Conservation (phyloP, 2,329 filamentous ascomycete species). For the Tolypocladium tundrense region DNA sequence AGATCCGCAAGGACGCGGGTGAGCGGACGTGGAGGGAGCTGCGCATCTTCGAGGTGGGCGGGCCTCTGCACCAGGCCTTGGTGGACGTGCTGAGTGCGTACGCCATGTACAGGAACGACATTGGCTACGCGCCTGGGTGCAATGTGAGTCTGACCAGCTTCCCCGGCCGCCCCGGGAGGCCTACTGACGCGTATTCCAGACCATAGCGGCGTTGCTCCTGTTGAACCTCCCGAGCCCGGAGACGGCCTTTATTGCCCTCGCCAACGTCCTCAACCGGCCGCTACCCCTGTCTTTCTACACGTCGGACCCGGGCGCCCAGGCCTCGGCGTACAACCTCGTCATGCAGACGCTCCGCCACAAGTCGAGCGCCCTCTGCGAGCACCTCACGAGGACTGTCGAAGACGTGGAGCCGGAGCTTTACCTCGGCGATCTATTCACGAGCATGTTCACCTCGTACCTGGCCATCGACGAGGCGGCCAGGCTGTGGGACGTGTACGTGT, state of each 20-base stretch:
- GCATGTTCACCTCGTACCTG: conserved; percentile 52
- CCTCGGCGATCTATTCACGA: conserved; percentile 50
- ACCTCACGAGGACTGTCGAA: conserved; percentile 44
- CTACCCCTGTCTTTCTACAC: conserved; percentile 68
- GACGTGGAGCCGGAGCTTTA: conserved; percentile 40
- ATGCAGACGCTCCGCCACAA: conserved; percentile 57
- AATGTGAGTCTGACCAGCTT: conserved; percentile 44
- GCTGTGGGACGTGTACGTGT: conserved; percentile 74
- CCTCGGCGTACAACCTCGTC: conserved; percentile 58
- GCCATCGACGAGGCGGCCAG: conserved; percentile 61
- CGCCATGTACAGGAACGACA: conserved; percentile 71
- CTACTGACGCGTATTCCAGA: conserved; percentile 27
- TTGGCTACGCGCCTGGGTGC: conserved; percentile 65
- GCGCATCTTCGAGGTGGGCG: conserved; percentile 58
- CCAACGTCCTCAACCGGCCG: conserved; percentile 68
- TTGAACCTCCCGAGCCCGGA: conserved; percentile 57
- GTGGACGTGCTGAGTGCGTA: conserved; percentile 70
- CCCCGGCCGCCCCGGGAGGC: background rate
- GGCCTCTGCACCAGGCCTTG: conserved; percentile 57
- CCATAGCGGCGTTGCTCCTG: conserved; percentile 62
- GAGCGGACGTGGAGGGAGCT: conserved; percentile 60
- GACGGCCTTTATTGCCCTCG: conserved; percentile 59
- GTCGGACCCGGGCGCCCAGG: conserved; percentile 56
- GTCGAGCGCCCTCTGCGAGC: conserved; percentile 50
- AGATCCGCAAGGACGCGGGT: conserved; percentile 54